phyloP scores from a whole-genome alignment of 768 basidiomycete species.

The Podaxis sp. region DNA sequence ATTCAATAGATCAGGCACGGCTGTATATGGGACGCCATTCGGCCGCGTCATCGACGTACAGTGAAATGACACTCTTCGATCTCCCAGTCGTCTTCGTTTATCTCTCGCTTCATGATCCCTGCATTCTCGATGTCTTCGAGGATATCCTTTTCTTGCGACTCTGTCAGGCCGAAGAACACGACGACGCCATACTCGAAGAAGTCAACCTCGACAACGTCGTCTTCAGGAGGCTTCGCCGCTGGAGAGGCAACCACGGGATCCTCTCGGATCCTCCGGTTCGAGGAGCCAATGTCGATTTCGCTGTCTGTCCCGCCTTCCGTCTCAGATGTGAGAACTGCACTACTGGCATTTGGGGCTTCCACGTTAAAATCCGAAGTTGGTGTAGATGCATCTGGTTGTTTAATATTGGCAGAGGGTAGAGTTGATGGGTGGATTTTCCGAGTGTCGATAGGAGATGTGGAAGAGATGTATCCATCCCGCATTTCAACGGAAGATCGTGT shows the following conservation, averaged over 20 bases:
- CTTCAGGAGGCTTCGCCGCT: slow-evolving; percentile 17
- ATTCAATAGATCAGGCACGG: slow-evolving; percentile 7
- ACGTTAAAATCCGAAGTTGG: background rate
- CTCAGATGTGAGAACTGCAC: background rate
- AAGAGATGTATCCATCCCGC: slow-evolving; percentile 67
- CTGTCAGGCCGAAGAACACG: slow-evolving; percentile 88
- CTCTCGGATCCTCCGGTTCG: background rate
- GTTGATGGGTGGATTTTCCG: slow-evolving; percentile 22
- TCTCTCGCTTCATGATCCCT: slow-evolving; percentile 60
- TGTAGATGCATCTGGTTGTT: background rate
- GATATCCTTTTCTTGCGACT: slow-evolving; percentile 76
- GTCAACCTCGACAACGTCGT: slow-evolving; percentile 69
- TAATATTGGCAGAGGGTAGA: background rate
- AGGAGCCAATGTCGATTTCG: background rate
- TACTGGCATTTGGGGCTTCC: background rate
- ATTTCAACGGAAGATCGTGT: slow-evolving; percentile 30
- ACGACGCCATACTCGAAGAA: slow-evolving; percentile 89
- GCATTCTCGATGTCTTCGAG: slow-evolving; percentile 81
- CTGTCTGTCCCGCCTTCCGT: slow-evolving; percentile 6
- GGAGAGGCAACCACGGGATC: background rate
- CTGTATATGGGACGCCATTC: slow-evolving; percentile 12
- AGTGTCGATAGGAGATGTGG: slow-evolving; percentile 41
- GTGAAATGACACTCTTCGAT: slow-evolving; percentile 91
- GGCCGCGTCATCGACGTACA: slow-evolving; percentile 41
- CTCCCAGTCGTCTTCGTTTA: slow-evolving; percentile 79